A percentile compares a stretch with the other conserved stretches of the same genome.
Conservation (phyloP, 257 asterid genomes). For the Parsonsia alboflavescens region DNA sequence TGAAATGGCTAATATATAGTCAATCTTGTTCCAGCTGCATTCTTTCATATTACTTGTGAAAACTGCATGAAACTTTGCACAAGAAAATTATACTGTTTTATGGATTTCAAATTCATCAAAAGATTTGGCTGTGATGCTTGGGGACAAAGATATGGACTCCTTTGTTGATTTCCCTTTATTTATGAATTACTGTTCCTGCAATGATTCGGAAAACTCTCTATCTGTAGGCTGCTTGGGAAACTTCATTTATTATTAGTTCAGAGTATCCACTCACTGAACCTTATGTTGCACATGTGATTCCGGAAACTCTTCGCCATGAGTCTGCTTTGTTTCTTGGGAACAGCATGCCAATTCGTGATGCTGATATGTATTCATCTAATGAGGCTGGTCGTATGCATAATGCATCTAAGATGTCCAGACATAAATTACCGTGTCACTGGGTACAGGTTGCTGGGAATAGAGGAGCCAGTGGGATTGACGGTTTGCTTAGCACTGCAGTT, state of each 20-base stretch:
- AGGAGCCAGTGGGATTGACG: constrained; percentile 99
- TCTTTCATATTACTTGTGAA: background rate
- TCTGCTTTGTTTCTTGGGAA: constrained; percentile 89
- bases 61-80: background rate
- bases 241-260: constrained; percentile 56
- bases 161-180: background rate
- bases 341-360: constrained; percentile 99
- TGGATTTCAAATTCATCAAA: background rate
- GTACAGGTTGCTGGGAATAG: constrained; percentile 80
- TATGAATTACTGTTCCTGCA: background rate
- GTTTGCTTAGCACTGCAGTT: constrained; percentile 85
- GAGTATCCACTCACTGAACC: constrained; percentile 89
- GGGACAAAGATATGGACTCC: background rate
- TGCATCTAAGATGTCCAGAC: constrained; percentile 35
- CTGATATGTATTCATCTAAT: constrained; percentile 80
- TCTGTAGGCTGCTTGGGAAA: constrained; percentile 75
- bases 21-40: background rate
- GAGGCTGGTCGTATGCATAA: constrained; percentile 45
- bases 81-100: background rate
- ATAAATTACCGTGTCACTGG: constrained; percentile 69
- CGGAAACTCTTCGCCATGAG: constrained; percentile 58
- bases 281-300: constrained; percentile 64
- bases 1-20: background rate
- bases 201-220: constrained; percentile 16
- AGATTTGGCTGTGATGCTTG: background rate